These are phyloP conservation scores for Entomortierella chlamydospora DNA, from an alignment of 192 early-diverging fungal genomes.

Conservation along the genomic window DNA sequence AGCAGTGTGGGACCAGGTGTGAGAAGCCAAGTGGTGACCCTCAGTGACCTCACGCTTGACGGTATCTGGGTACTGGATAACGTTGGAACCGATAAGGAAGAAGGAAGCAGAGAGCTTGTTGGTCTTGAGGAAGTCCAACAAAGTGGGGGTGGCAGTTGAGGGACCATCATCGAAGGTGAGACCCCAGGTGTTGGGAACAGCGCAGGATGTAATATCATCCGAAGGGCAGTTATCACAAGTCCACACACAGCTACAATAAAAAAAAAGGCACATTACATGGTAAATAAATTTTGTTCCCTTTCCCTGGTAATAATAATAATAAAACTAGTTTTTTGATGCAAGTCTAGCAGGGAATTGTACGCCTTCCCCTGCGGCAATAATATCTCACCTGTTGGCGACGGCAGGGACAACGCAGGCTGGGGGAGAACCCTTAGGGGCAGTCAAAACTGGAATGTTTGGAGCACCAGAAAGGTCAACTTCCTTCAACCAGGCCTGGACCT, in stretches of 20 bases:
- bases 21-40: constrained; percentile 70
- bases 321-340: not conserved
- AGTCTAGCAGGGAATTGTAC: no score
- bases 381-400: constrained; percentile 23
- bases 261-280: no score
- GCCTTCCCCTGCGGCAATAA: not conserved
- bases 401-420: constrained; percentile 27
- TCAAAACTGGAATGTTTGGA: constrained; percentile 7
- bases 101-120: constrained; percentile 61
- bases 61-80: constrained; percentile 57
- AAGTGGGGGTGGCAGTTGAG: constrained; percentile 51
- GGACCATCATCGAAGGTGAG: constrained; percentile 68
- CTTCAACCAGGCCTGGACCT: constrained; percentile 48
- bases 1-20: constrained; percentile 74
- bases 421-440: constrained; percentile 19
- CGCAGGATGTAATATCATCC: constrained; percentile 60
- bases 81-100: constrained; percentile 67
- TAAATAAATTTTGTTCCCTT: no score
- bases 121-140: constrained; percentile 61
- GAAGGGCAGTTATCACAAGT: constrained; percentile 55
- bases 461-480: constrained; percentile 48
- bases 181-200: constrained; percentile 63
- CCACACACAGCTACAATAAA: constrained; percentile 54
- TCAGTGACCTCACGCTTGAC: constrained; percentile 50
- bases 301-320: not conserved